Conservation (phyloP, 352 stramenopile species). For the Pythium chondricola region DNA sequence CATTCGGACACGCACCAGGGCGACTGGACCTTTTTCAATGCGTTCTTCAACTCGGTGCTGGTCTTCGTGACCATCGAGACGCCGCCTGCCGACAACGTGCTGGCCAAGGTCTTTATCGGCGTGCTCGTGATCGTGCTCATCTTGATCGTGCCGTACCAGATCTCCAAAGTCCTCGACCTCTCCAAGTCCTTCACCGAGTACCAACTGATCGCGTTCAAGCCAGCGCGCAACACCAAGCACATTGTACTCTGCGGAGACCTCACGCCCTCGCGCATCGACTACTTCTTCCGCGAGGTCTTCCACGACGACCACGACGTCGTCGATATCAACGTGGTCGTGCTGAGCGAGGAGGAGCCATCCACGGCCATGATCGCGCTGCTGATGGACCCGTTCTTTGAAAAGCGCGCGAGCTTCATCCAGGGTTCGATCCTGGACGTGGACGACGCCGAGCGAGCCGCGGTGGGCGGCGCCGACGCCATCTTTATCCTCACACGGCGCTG, state of each 20-base stretch:
- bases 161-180: conserved; percentile 77
- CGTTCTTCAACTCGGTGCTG: conserved; percentile 86
- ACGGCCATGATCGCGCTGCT: conserved; percentile 70
- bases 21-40: conserved; percentile 87
- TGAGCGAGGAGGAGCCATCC: conserved; percentile 70
- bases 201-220: conserved; percentile 68
- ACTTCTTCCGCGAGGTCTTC: conserved; percentile 86
- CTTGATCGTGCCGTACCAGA: conserved; percentile 80
- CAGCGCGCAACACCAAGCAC: conserved; percentile 47
- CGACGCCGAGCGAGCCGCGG: conserved; percentile 65
- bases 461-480: conserved; percentile 55
- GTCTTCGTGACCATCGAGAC: conserved; percentile 86
- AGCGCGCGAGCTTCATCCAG: conserved; percentile 77
- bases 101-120: conserved; percentile 77
- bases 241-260: conserved; percentile 82
- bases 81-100: conserved; percentile 70
- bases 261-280: conserved; percentile 69
- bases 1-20: conserved; percentile 49
- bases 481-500: conserved; percentile 71
- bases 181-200: conserved; percentile 69
- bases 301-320: conserved; percentile 83
- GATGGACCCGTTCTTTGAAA: conserved; percentile 81
- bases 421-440: conserved; percentile 76
- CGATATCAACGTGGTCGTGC: conserved; percentile 69
- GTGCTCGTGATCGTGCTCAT: conserved; percentile 81